phyloP scores from a whole-genome alignment of 148 eudicot species.

The Vaccinium macrocarpon region DNA sequence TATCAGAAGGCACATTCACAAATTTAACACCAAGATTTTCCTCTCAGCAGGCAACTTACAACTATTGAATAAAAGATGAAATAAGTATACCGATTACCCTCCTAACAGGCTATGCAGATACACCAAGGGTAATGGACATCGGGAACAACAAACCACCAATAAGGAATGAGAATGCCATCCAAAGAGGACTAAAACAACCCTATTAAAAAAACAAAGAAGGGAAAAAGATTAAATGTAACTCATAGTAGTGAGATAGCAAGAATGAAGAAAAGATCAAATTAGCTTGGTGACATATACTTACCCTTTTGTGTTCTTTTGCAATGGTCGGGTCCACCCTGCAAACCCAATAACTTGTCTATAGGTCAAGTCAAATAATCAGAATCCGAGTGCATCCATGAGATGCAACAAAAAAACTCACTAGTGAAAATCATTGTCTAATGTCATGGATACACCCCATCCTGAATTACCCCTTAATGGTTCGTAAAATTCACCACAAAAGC shows the following conservation, averaged over 20 bases:
- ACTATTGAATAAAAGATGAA: not conserved
- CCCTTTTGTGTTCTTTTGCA: conserved; percentile 28
- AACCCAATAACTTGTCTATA: conserved; percentile 35
- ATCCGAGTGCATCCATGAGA: not conserved
- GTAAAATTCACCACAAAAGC: no score
- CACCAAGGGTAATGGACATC: conserved; percentile 36
- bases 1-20: not conserved
- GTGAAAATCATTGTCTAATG: not conserved
- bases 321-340: conserved; percentile 33
- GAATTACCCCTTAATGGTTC: no score
- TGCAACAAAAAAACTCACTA: not conserved
- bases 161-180: conserved; percentile 40
- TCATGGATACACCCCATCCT: no score
- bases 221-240: not conserved
- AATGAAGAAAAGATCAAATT: not conserved
- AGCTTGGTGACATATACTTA: conserved; percentile 4
- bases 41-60: not conserved
- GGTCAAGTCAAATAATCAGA: not conserved
- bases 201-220: not conserved
- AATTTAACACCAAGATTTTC: not conserved
- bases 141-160: conserved; percentile 29
- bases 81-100: conserved; percentile 28
- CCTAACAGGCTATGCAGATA: conserved; percentile 34
- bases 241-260: not conserved
- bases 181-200: conserved; percentile 37